phyloP scores from a whole-genome alignment of 257 asterid species.

The Prunella vulgaris region DNA sequence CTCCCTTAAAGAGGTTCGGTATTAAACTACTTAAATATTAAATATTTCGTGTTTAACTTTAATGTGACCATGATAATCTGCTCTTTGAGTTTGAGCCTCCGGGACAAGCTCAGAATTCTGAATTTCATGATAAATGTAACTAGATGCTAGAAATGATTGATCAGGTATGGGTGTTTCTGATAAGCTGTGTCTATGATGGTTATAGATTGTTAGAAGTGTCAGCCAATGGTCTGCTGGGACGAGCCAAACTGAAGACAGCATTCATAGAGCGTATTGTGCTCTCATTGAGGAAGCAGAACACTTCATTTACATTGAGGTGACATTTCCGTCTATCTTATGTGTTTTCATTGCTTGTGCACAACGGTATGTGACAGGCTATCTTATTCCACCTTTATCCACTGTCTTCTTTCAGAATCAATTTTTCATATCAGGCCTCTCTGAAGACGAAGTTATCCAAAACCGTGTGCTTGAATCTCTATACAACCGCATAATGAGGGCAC shows the following conservation, averaged over 20 bases:
- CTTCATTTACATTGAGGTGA: constrained; percentile 88
- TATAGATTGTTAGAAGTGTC: constrained; percentile 88
- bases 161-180: not conserved
- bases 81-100: not conserved
- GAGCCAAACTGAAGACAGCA: constrained; percentile 93
- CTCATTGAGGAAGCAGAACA: constrained; percentile 82
- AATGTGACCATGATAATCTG: not conserved
- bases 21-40: not conserved
- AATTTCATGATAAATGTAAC: not conserved
- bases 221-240: constrained; percentile 99
- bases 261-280: constrained; percentile 86
- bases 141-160: not conserved
- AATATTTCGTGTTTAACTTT: not conserved
- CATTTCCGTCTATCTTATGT: constrained; percentile 5
- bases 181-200: constrained; percentile 12
- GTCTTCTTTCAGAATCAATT: constrained; percentile 74
- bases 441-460: constrained; percentile 75
- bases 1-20: not conserved
- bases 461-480: constrained; percentile 83
- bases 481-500: constrained; percentile 78
- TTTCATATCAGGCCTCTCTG: constrained; percentile 90
- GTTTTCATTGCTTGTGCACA: not conserved
- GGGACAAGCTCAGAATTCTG: not conserved
- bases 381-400: not conserved
- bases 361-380: not conserved